phyloP scores from a whole-genome alignment of 228 moss, liverwort and hornwort genomes.

The Sphagnum magellanicum region DNA sequence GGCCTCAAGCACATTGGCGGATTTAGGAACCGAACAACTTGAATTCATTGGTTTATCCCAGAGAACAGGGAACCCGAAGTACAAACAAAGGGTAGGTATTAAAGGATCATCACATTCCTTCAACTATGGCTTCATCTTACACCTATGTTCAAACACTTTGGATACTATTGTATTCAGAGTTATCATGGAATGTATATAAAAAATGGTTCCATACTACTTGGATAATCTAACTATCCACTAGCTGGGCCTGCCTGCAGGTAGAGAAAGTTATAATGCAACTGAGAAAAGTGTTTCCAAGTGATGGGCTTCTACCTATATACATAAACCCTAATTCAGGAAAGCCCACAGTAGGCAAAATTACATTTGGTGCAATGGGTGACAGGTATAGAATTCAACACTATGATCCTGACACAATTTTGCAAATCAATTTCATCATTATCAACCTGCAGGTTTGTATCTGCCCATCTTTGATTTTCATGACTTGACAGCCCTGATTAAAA shows the following conservation, averaged over 20 bases:
- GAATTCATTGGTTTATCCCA: slow-evolving; percentile 87
- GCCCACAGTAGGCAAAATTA: slow-evolving; percentile 49
- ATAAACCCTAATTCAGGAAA: slow-evolving; percentile 68
- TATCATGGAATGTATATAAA: no score
- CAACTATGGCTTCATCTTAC: no score
- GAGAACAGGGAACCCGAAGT: slow-evolving; percentile 79
- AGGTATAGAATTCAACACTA: slow-evolving; percentile 23
- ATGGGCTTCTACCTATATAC: slow-evolving; percentile 80
- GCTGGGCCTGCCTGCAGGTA: slow-evolving; percentile 23
- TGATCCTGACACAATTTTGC: no score
- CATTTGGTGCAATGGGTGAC: slow-evolving; percentile 98
- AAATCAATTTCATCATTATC: no score
- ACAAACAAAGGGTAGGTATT: slow-evolving; percentile 68
- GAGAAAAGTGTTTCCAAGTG: slow-evolving; percentile 59
- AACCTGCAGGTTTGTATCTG: no score
- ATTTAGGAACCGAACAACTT: slow-evolving; percentile 90
- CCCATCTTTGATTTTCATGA: no score
- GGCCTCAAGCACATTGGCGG: slow-evolving; percentile 85
- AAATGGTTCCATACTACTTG: no score
- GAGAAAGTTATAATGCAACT: slow-evolving; percentile 64
- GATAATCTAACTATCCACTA: no score
- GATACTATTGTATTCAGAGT: no score
- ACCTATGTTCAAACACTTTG: no score
- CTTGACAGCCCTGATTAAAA: no score
- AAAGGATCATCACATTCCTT: no score